A percentile compares a stretch with the other conserved stretches of the same genome.
phyloP scores from a whole-genome alignment of 345 rosid genomes.

The Litchi chinensis region DNA sequence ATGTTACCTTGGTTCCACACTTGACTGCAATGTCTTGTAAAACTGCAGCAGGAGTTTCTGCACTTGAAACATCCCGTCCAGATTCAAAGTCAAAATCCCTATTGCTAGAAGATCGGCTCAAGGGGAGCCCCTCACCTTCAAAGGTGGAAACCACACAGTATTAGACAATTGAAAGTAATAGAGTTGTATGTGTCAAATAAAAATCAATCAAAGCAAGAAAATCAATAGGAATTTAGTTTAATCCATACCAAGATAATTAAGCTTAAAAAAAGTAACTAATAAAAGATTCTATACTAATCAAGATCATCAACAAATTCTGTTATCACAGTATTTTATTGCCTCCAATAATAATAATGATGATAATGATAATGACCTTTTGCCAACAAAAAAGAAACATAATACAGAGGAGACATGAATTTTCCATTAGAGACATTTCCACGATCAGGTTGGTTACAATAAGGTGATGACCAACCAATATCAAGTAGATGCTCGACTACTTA shows the following conservation, averaged over 20 bases:
- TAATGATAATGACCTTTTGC: not conserved
- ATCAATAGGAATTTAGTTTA: not conserved
- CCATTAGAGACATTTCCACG: not conserved
- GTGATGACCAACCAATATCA: not conserved
- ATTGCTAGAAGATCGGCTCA: slow-evolving; percentile 59
- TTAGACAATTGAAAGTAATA: slow-evolving; percentile 11
- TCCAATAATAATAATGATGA: not conserved
- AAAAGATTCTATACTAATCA: no score
- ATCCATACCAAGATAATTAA: slow-evolving; percentile 11
- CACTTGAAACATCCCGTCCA: slow-evolving; percentile 54
- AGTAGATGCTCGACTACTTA: not conserved
- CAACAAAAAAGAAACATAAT: not conserved
- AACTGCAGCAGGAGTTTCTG: slow-evolving; percentile 60
- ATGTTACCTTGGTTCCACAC: slow-evolving; percentile 83
- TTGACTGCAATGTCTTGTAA: slow-evolving; percentile 79
- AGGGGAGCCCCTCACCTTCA: slow-evolving; percentile 64
- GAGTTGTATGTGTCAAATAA: not conserved
- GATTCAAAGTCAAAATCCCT: slow-evolving; percentile 67
- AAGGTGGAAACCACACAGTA: slow-evolving; percentile 15
- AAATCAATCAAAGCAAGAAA: slow-evolving; percentile 6
- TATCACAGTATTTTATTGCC: not conserved
- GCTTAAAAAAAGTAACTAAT: not conserved
- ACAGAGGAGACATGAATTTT: not conserved
- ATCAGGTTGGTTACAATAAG: not conserved
- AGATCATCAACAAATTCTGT: not conserved